Evolutionary conservation across 164 flowering plant species (phyloP), one percentile per base, ranked within the genome.

Genomic region (Malania oleifera): DNA sequence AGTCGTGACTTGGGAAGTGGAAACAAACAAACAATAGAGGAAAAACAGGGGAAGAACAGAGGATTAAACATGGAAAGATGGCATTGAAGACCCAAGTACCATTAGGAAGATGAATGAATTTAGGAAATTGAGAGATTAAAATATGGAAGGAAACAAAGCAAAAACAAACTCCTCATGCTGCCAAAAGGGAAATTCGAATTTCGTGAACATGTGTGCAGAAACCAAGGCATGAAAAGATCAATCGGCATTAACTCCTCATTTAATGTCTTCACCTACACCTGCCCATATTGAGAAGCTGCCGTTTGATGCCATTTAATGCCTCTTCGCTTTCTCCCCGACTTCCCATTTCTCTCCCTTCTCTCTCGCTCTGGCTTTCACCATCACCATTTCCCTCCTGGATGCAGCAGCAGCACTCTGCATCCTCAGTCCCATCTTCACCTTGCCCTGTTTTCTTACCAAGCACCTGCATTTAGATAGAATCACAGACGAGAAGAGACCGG

Each of bases 211-310:
- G 67, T 66, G 65, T 41, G 67, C 70, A 67, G 75, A 57, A 74
- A 74, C 62, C 64, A 60, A 68, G 78, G 74, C 72, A 72, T 52
- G 74, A 71, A 76, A 70, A 73, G 64, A 75, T 75, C 57, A 75
- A 67, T 35, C 55, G 23, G 80, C 85, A 77, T 79, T 84, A 40
- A 81, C 72, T 81, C 70, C 67, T 69, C 83, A 75, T 76, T 78
- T 67, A 79, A 66, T 75, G 82, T 57, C 70, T 69, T 70, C 89
- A 87, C 79, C 91, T 70, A 81, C 78, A 70, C 80, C 66, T 59
- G 64, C 74, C 73, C 64, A 62, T 58, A 27, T 68, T 72, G 66
- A 69, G 78, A 77, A 69, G 64, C 66, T 75, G 63, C 68, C 65
- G 60, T 70, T 76, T 75, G 51, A 66, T 74, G 53, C 37, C 79